These are phyloP conservation scores for Cladochytrium replicatum DNA, from an alignment of 192 early-diverging fungal genomes.

Conservation along the genomic window DNA sequence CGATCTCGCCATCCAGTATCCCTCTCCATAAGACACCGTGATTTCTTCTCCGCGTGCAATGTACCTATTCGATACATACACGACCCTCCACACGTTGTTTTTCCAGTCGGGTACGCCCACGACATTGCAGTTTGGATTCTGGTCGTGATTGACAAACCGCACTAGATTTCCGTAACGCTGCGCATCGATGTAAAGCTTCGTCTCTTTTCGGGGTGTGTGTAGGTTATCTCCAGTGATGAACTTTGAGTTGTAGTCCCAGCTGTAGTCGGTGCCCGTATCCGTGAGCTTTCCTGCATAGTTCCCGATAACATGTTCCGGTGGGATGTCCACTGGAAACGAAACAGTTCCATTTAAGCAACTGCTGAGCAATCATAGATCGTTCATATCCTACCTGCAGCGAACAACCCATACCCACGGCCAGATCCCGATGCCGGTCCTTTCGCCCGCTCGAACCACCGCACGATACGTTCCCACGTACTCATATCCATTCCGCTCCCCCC, in stretches of 20 bases:
- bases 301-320: too few relatives aligned
- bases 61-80: constrained; percentile 4
- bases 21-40: constrained; percentile 10
- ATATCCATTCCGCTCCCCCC: too few relatives aligned
- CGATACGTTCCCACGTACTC: too few relatives aligned
- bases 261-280: too few relatives aligned
- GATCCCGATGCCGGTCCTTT: too few relatives aligned
- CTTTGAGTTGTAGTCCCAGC: constrained; percentile 11
- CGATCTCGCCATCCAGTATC: constrained; percentile 12
- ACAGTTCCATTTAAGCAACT: too few relatives aligned
- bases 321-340: too few relatives aligned
- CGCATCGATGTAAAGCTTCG: constrained; percentile 5
- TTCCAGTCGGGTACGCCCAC: constrained; percentile 15
- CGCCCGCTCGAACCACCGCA: too few relatives aligned
- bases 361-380: too few relatives aligned
- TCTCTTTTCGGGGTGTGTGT: constrained; percentile 2
- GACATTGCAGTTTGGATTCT: constrained; percentile 10
- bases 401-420: too few relatives aligned
- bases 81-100: constrained; percentile 13
- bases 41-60: constrained; percentile 16
- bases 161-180: constrained; percentile 17
- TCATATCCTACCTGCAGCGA: too few relatives aligned
- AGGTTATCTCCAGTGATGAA: constrained; percentile 2
- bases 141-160: constrained; percentile 19
- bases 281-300: too few relatives aligned